Conservation (phyloP, 352 stramenopile species). For the Pythium grandisporangium region DNA sequence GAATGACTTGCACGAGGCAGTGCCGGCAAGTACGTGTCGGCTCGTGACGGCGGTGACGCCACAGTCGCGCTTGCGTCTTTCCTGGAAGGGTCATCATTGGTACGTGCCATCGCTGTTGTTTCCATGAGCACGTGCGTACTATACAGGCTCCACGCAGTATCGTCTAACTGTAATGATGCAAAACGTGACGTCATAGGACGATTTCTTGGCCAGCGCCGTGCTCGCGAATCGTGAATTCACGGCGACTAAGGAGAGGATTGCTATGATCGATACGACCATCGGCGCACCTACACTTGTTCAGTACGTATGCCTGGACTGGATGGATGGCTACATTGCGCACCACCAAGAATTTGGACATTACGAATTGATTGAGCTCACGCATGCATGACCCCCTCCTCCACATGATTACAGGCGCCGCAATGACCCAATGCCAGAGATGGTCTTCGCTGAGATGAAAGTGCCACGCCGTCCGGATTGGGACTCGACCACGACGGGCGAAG, state of each 20-base stretch:
- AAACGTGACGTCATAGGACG: conserved; percentile 38
- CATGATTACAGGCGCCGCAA: conserved; percentile 28
- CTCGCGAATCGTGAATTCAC: conserved; percentile 90
- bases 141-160: too few species aligned
- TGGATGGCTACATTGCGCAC: background rate
- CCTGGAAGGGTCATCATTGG: conserved; percentile 76
- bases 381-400: too few species aligned
- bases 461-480: conserved; percentile 95
- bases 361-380: too few species aligned
- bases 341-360: too few species aligned
- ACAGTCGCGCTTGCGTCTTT: conserved; percentile 77
- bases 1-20: too few species aligned
- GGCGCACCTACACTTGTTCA: conserved; percentile 49
- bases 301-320: conserved; percentile 20
- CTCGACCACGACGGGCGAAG: conserved; percentile 89
- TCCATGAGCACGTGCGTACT: background rate
- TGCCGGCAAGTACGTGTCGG: conserved; percentile 78
- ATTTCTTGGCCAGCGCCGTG: conserved; percentile 90
- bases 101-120: conserved; percentile 10
- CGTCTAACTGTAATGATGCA: background rate
- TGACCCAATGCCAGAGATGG: conserved; percentile 67
- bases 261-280: conserved; percentile 64
- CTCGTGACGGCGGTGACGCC: conserved; percentile 70
- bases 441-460: conserved; percentile 94
- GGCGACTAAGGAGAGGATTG: conserved; percentile 82